Base-by-base conservation (phyloP, 23 red algal genomes). In the Gracilaria domingensis region DNA sequence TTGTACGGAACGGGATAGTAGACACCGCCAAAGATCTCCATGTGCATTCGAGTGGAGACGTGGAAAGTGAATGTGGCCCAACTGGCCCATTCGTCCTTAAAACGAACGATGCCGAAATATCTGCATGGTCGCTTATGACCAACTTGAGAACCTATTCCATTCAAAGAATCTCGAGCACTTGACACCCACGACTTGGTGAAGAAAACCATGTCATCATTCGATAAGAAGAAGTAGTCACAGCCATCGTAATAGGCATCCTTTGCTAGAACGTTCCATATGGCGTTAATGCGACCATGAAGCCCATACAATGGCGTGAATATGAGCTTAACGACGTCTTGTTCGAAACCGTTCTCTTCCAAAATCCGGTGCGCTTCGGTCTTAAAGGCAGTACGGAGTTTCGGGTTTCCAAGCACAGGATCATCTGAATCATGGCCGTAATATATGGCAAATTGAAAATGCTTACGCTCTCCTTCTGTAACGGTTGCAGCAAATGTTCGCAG, bases 41-140 rank as follows among this genome's bases (percentile, higher is more conserved):
- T 73, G 38, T 95, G 93, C 93, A 95, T 79, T 62, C 93, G 82
- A 51, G 93, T 95, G 73, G 75, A 58, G 9, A 95, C 93, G 44
- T 95, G 93, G 44, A 95, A 95, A 35, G 93, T 95, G 66, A 95
- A 95, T 14, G 93, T 95, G 32, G 93, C 93, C 93, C 93, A 95
- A 32, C 34, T 48, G 44, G 82, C 83, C 93, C 93, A 95, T 75
- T 95, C 93, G 67, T 95, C 93, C 56, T 88, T 87, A 47, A 95
- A 95, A 18, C 93, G 66, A 42, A 95, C 93, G 67, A 88, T 87
- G 8, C 93, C 93, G 72, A 95, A 95, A 38, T 89, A 89, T 12
- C 93, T 84, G 48, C 93, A 95, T 38, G 93, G 93, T 75, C 85
- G 81, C 58, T 95, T 88, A n/a, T 80, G 59, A 8, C 42, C 47